Evolutionary conservation across 441 rosid species (phyloP).

Genomic region (Breynia disticha): DNA sequence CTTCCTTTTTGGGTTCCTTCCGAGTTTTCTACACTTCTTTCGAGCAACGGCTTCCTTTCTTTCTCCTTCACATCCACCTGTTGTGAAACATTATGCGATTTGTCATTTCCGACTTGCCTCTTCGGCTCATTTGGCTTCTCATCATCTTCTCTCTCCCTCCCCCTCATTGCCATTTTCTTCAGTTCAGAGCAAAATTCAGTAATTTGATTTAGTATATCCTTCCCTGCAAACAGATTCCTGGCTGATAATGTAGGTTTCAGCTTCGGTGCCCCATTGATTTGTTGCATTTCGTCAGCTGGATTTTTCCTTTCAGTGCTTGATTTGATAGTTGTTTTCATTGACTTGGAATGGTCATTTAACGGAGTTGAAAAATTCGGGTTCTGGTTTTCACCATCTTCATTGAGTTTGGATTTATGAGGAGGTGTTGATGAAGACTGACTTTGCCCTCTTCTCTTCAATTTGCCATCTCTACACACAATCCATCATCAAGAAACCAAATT

Average conservation of each 20-base stretch:
- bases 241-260: conserved; percentile 71
- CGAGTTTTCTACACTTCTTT: conserved; percentile 28
- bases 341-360: conserved; percentile 30
- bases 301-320: conserved; percentile 49
- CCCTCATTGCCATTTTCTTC: conserved; percentile 66
- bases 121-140: conserved; percentile 24
- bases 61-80: conserved; percentile 29
- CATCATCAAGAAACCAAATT: conserved; percentile 1
- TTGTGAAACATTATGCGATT: conserved; percentile 22
- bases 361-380: conserved; percentile 52
- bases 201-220: conserved; percentile 62
- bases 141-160: conserved; percentile 44
- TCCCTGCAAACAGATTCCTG: conserved; percentile 65
- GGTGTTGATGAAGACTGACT: conserved; percentile 24
- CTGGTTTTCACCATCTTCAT: conserved; percentile 53
- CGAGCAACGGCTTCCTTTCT: conserved; percentile 52
- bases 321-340: conserved; percentile 41
- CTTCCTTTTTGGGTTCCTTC: conserved; percentile 25
- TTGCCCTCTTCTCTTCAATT: conserved; percentile 42
- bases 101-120: conserved; percentile 25
- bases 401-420: conserved; percentile 7
- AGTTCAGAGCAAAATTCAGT: conserved; percentile 71
- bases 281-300: conserved; percentile 16
- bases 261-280: conserved; percentile 30
- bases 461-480: conserved; percentile 26